Evolutionary conservation across 129 eudicot species (phyloP), one percentile per base, ranked within the genome.

Genomic region (Deinandra increscens): DNA sequence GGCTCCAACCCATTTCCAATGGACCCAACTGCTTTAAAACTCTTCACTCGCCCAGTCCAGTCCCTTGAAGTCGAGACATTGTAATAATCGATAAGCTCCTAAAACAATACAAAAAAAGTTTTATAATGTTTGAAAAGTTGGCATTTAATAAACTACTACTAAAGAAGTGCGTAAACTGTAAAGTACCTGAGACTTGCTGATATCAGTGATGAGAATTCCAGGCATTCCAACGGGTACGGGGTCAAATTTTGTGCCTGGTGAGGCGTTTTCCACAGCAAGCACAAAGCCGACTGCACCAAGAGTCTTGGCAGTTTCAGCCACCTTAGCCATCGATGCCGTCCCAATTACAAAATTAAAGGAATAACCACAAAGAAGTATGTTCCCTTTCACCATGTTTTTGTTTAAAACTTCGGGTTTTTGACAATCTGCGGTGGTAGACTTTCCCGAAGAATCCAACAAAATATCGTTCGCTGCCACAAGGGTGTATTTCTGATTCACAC

Each of bases 21-120:
- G 74, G 88, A 78, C 68, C 98, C 98, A 36, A 81, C 82, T 54
- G 92, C 91, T 76, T 85, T 85, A 42, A 93, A 93, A 80, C 92
- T 86, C 84, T 82, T 83, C 62, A 93, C 98, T n/a, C 98, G 83
- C 36, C 98, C 98, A 1, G 95, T 93, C 98, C 98, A 89, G 60
- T 93, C 98, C 74, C 95, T 81, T 73, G 95, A 58, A 31, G 98
- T 89, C 26, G 98, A 84, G 73, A 80, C 69, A 53, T 93, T 93
- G 84, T 93, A 93, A 70, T 93, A 93, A 78, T 89, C 85, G 63
- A 93, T 83, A 63, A 93, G 98, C n/a, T 84, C 95, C 98, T 93
- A 62, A n/a, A 81, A 55, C 59, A 76, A 76, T 68, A 60, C 48
- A 69, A 59, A 23, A 11, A 60, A 66, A 55, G 10, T 2, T 5